Base-by-base conservation (phyloP, 2,329 filamentous ascomycete species). In the Penicillium expansum region DNA sequence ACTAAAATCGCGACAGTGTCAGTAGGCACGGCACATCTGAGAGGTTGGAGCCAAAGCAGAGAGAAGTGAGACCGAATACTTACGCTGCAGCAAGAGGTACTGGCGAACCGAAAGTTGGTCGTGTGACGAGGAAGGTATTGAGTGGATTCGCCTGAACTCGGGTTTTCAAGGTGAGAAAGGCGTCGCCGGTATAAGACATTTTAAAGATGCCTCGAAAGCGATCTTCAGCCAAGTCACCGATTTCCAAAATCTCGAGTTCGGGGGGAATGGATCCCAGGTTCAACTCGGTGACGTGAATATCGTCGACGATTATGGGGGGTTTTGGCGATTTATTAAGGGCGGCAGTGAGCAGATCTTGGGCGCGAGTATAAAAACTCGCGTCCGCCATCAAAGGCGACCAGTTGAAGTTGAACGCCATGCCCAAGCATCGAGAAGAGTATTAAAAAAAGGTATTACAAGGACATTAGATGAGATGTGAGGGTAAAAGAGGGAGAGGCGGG, bases 361-460 rank as follows among this genome's bases (percentile, higher is more conserved):
- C 93, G 67, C 92, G 89, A 73, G 89, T 86, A 78, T 93, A 93
- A 77, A 94, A 94, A 67, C 87, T 85, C 70, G 91, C 93, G 80
- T 97, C 94, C 72, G 93, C 93, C 79, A 95, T 94, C 65, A 99
- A 84, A 72, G 94, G 94, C 84, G 92, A 96, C 94, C 94, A 99
- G 91, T 97, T 97, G 90, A 99, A 99, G 83, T 97, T 97, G 89
- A 99, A 99, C 67, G 94, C 94, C 94, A 99, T 99, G 77, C 62
- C 66, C 60, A 65, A 44, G 67, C 68, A 72, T 72, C 63, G 66
- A 68, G 64, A 63, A 61, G 16, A 39, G 50, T 33, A 42, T 43
- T 44, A 57, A n/a, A 33, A 55, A n/a, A n/a, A 22, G 3, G 20
- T 27, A 39, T 49, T 41, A 52, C 27, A 39, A 44, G 47, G 52